phyloP scores from a whole-genome alignment of 2,329 filamentous ascomycete species.

The Ophiostoma populinum region DNA sequence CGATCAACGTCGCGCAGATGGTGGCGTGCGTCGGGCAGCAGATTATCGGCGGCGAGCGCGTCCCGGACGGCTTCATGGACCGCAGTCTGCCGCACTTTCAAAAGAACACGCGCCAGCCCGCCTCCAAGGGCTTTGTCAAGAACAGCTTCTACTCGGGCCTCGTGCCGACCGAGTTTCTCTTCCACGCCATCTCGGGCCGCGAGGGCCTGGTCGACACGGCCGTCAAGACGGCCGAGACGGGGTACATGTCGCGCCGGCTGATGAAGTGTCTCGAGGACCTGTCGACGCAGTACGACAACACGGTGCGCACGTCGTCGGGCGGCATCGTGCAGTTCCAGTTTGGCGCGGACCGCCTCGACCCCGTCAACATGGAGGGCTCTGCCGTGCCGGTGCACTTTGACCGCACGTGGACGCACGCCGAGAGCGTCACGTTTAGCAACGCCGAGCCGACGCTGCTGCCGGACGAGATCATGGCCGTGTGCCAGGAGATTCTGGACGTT shows the following conservation, averaged over 20 bases:
- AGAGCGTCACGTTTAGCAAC: slow-evolving; percentile 65
- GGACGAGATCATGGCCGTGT: slow-evolving; percentile 52
- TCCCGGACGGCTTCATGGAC: slow-evolving; percentile 91
- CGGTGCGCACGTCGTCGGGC: slow-evolving; percentile 76
- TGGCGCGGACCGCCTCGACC: slow-evolving; percentile 87
- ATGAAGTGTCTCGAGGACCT: slow-evolving; percentile 98
- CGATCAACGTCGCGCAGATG: slow-evolving; percentile 99
- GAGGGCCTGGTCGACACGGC: slow-evolving; percentile 97
- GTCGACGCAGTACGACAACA: slow-evolving; percentile 84
- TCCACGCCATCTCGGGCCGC: slow-evolving; percentile 95
- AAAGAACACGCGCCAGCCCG: slow-evolving; percentile 81
- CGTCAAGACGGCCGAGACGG: slow-evolving; percentile 96
- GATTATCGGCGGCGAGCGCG: slow-evolving; percentile 86
- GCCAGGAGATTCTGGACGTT: slow-evolving; percentile 46
- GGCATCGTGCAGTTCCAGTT: slow-evolving; percentile 94
- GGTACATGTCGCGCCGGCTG: slow-evolving; percentile 93
- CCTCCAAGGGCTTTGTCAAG: slow-evolving; percentile 87
- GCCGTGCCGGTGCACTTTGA: slow-evolving; percentile 86
- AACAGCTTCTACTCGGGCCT: slow-evolving; percentile 96
- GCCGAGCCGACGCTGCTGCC: slow-evolving; percentile 56
- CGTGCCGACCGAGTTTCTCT: slow-evolving; percentile 81
- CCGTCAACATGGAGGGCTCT: slow-evolving; percentile 92
- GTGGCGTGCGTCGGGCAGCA: slow-evolving; percentile 93
- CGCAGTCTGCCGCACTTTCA: slow-evolving; percentile 88
- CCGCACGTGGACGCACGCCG: slow-evolving; percentile 70